Conservation (phyloP, 2,329 filamentous ascomycete species). For the Chaetomium sp. region DNA sequence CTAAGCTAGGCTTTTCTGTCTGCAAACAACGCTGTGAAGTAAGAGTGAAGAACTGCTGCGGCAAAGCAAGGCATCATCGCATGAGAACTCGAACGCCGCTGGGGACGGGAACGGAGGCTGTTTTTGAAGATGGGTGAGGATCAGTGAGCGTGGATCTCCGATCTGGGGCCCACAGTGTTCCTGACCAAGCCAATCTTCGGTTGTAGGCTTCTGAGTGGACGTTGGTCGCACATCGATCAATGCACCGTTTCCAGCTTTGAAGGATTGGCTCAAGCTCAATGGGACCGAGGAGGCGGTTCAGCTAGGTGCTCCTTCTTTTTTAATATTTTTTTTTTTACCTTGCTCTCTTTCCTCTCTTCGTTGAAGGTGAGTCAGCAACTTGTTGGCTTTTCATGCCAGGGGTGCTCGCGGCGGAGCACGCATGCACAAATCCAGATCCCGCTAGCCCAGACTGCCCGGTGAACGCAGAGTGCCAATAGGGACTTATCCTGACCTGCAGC, state of each 20-base stretch:
- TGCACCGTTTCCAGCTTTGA: background rate
- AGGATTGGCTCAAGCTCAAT: background rate
- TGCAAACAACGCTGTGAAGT: constrained; percentile 20
- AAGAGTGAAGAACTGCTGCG: constrained; percentile 18
- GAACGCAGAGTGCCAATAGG: constrained; percentile 4
- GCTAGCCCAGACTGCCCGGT: background rate
- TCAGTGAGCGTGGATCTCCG: constrained; percentile 14
- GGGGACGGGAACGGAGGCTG: background rate
- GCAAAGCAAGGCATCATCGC: constrained; percentile 22
- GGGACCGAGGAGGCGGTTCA: background rate
- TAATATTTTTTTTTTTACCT: background rate
- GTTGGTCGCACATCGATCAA: background rate
- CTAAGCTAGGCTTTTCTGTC: background rate
- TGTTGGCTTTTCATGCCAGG: background rate
- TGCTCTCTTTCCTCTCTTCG: background rate
- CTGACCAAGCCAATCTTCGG: constrained; percentile 4
- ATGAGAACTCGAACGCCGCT: background rate
- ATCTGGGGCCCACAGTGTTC: constrained; percentile 15
- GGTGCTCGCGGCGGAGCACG: background rate
- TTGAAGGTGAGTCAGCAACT: background rate
- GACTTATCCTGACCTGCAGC: background rate
- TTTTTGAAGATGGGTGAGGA: constrained; percentile 14
- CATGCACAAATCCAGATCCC: constrained; percentile 1
- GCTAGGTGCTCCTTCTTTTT: background rate
- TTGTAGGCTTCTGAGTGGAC: background rate